phyloP scores from a whole-genome alignment of 192 early-diverging fungal species.

The Thamnidium elegans region DNA sequence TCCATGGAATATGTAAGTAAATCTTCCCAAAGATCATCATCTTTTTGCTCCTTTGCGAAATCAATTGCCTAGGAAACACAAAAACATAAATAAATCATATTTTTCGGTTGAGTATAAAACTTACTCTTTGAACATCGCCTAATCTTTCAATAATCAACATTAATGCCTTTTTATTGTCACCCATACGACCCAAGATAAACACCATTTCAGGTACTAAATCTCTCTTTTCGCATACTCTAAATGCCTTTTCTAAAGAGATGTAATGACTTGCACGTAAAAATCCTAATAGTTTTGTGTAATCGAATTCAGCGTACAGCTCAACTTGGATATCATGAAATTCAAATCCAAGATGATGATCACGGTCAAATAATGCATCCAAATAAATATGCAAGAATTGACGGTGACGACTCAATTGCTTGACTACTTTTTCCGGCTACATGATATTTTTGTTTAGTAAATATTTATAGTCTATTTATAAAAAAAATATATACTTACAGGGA shows the following conservation, averaged over 20 bases:
- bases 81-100: neutral
- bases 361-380: slow-evolving; percentile 83
- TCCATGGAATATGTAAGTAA: slow-evolving; percentile 90
- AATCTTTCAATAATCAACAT: slow-evolving; percentile 91
- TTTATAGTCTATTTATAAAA: neutral
- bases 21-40: slow-evolving; percentile 95
- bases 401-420: slow-evolving; percentile 62
- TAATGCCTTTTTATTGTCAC: slow-evolving; percentile 89
- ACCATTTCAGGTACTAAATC: slow-evolving; percentile 98
- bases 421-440: slow-evolving; percentile 56
- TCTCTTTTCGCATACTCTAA: slow-evolving; percentile 76
- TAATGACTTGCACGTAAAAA: slow-evolving; percentile 80
- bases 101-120: slow-evolving; percentile 1
- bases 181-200: slow-evolving; percentile 94
- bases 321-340: slow-evolving; percentile 79
- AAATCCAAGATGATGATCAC: slow-evolving; percentile 64
- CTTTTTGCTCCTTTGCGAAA: slow-evolving; percentile 97
- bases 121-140: slow-evolving; percentile 81
- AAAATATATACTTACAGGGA: slow-evolving; percentile 54
- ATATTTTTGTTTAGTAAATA: neutral
- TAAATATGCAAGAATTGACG: slow-evolving; percentile 80
- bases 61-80: slow-evolving; percentile 81
- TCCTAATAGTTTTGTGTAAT: slow-evolving; percentile 68
- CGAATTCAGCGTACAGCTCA: slow-evolving; percentile 91
- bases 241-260: slow-evolving; percentile 78